A percentile compares a stretch with the other conserved stretches of the same genome.
These are phyloP conservation scores for Magnolia changhungtana DNA, from an alignment of 164 flowering plant species.

Conservation along the genomic window DNA sequence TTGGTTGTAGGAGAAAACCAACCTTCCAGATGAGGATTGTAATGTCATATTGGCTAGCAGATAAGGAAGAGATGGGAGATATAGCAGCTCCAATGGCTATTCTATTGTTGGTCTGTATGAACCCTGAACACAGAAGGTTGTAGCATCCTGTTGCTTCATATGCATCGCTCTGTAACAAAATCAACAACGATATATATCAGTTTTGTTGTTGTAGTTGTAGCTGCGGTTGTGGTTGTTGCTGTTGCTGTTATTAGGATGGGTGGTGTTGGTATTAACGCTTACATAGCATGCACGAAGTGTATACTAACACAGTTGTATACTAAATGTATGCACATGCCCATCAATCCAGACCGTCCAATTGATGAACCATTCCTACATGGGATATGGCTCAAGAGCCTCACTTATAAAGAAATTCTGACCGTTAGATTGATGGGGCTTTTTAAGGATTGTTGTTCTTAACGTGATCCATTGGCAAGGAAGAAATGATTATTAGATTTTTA, in stretches of 20 bases:
- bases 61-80: constrained; percentile 73
- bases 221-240: too few relatives aligned
- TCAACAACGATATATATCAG: background rate
- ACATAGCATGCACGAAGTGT: background rate
- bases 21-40: constrained; percentile 95
- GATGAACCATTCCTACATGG: background rate
- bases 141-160: constrained; percentile 95
- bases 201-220: too few relatives aligned
- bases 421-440: too few relatives aligned
- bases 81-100: constrained; percentile 98
- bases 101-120: constrained; percentile 73
- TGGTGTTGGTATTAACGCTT: background rate
- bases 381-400: background rate
- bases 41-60: constrained; percentile 86
- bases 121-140: constrained; percentile 93
- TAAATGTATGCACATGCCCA: background rate
- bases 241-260: background rate
- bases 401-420: too few relatives aligned
- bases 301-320: background rate
- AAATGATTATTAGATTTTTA: too few relatives aligned
- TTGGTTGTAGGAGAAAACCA: background rate
- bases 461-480: too few relatives aligned
- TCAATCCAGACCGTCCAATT: background rate
- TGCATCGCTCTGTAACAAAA: constrained; percentile 69
- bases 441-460: too few relatives aligned